Percentiles rank a stretch among this genome's conserved stretches.
These are phyloP conservation scores for Colletotrichum higginsianum DNA, from an alignment of 2,329 filamentous ascomycete genomes.

Conservation along the genomic window DNA sequence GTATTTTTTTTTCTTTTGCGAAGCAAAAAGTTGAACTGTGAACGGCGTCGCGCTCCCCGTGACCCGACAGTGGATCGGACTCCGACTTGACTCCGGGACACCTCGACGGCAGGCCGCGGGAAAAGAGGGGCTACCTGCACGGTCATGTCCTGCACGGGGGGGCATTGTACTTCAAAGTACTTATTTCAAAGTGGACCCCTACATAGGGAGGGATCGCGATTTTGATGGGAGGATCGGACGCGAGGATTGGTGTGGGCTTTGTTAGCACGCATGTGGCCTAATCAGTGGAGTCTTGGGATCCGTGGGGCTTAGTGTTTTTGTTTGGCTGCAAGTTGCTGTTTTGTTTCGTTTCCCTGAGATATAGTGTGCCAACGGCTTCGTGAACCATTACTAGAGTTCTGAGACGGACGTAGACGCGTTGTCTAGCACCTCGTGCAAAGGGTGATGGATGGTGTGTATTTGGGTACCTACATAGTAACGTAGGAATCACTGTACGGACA, in stretches of 20 bases:
- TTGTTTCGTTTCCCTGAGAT: background rate
- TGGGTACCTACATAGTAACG: background rate
- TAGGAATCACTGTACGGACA: background rate
- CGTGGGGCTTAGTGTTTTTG: background rate
- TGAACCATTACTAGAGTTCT: background rate
- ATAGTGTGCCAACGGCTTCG: too few relatives aligned
- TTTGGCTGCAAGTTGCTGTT: too few relatives aligned
- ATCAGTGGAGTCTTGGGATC: background rate
- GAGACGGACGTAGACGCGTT: background rate
- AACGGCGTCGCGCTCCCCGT: background rate
- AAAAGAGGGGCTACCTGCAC: background rate
- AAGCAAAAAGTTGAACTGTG: too few relatives aligned
- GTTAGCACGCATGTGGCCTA: background rate
- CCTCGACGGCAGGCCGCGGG: slow-evolving; percentile 24
- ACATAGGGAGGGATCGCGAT: slow-evolving; percentile 25
- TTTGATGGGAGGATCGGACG: slow-evolving; percentile 34
- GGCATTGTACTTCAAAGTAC: background rate
- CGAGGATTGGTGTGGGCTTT: slow-evolving; percentile 17
- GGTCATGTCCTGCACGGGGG: background rate
- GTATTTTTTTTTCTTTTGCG: too few relatives aligned
- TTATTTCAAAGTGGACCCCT: background rate
- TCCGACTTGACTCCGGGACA: slow-evolving; percentile 24
- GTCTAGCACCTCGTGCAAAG: background rate
- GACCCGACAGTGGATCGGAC: slow-evolving; percentile 33
- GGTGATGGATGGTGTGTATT: background rate